Percentiles rank a stretch among this genome's conserved stretches.
phyloP scores from a whole-genome alignment of 2,329 filamentous ascomycete species.

The Trichoderma atroviride region DNA sequence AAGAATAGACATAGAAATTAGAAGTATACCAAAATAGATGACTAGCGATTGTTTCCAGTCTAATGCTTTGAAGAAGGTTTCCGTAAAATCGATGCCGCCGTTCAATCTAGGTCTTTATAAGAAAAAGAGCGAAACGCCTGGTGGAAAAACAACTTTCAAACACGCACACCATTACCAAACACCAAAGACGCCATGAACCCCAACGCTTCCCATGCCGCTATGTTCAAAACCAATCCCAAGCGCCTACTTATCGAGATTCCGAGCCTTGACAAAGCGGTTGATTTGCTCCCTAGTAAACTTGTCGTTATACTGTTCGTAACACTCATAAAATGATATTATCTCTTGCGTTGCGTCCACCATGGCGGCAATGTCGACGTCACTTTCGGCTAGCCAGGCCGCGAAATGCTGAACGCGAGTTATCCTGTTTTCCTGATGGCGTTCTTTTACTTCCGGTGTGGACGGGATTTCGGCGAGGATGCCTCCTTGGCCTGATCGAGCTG shows the following conservation, averaged over 20 bases:
- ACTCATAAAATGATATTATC: constrained; percentile 85
- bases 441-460: constrained; percentile 41
- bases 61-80: not conserved
- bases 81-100: not conserved
- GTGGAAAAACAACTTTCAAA: not conserved
- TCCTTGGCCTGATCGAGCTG: constrained; percentile 34
- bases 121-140: not conserved
- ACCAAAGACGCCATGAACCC: constrained; percentile 1
- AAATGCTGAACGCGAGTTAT: constrained; percentile 67
- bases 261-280: constrained; percentile 61
- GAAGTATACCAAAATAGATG: not conserved
- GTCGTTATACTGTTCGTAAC: constrained; percentile 62
- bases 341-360: constrained; percentile 91
- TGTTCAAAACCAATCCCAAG: not conserved
- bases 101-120: not conserved
- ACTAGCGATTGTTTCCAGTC: not conserved
- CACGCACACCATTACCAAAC: not conserved
- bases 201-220: not conserved
- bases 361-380: constrained; percentile 78
- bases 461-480: constrained; percentile 27
- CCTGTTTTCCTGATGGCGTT: constrained; percentile 56
- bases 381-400: constrained; percentile 82
- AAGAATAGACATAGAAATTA: constrained; percentile 19
- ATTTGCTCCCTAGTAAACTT: constrained; percentile 62
- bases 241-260: constrained; percentile 55